Base-by-base conservation (phyloP, 768 basidiomycete genomes). In the Mycena chlorophos region DNA sequence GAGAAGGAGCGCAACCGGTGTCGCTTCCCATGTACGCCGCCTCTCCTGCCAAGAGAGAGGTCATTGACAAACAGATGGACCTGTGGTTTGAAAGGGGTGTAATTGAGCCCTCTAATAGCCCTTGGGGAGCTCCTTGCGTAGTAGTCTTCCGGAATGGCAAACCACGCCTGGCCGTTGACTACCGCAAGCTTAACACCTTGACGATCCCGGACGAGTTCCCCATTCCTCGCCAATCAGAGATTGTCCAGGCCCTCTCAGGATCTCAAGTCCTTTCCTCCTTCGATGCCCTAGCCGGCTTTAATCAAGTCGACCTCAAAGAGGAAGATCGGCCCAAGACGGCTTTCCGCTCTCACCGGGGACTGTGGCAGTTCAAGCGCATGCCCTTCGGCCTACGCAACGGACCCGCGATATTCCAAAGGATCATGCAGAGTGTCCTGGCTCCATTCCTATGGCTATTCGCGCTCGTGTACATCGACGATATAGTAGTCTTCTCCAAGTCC, bases 261-360 rank as follows among this genome's bases (percentile, higher is more conserved):
- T 27, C 60, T 27, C 58, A 26, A n/a, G n/a, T n/a, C n/a, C n/a
- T n/a, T n/a, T n/a, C n/a, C n/a, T n/a, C n/a, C n/a, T n/a, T n/a
- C n/a, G 31, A 73, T 57, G 67, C 69, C 3, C 56, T 69, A 1
- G 55, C 71, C 0, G 68, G 72, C 3, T 73, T 71, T 54, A 69
- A 63, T 2, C 71, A 73, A 48, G 37, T 71, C 0, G 49, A 59
- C 19, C 53, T 71, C 5, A 54, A 26, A 0, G 39, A 51, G 2
- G 58, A 68, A 16, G 62, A 63, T 26, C 29, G 55, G 3, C 50
- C 63, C 28, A 69, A 69, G 28, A 69, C 68, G 1, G 69, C 68
- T 0, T 73, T 73, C 54, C 51, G 66, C 1, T 66, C 68, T 0
- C 71, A 71, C 43, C 28, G 55, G 37, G 71, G 71, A 0, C 58